Base-by-base conservation (phyloP, 371 early-diverging fungal species). In the Apophysomyces elegans region DNA sequence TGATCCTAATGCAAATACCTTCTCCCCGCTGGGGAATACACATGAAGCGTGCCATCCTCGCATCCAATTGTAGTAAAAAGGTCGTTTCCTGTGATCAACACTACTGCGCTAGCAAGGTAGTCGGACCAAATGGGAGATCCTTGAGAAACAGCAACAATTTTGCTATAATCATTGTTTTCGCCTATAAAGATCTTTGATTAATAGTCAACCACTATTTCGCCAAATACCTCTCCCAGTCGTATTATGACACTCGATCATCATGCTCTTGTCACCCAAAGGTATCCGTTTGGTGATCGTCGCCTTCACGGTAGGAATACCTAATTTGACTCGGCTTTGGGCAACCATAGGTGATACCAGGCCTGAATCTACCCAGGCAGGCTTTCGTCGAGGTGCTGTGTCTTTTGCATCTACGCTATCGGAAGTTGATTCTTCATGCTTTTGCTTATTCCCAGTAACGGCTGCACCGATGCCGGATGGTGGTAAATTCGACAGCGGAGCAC, bases 11-110 rank as follows among this genome's bases (percentile, higher is more conserved):
- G 47, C 47, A n/a, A 63, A 18, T 77, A 88, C 91, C 89, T 84
- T 75, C 89, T 72, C 32, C 95, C 95, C 4, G 86, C 77, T 2
- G 81, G 77, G 6, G 91, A 87, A 68, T 89, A 93, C 0, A 90
- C 70, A 65, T 87, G 80, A 36, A 95, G 50, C 0, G 84, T 83
- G n/a, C 87, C 90, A 70, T 93, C 91, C 58, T 88, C 87, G 65
- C 90, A 90, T 0, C 88, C 79, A 2, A 84, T 81, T 0, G 87
- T 89, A 63, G 81, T 79, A 65, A 88, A 93, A 1, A 66, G 56
- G 0, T 73, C 67, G 56, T 86, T 84, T n/a, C 91, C 91, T 1
- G 84, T 74, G 68, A 91, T 77, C 14, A 84, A 70, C 13, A 91
- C 59, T 5, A 89, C 87, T 5, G 84, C 69, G 54, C 82, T 80